Base-by-base conservation (phyloP, 495 filamentous ascomycete species). In the Aspergillus nidulans region DNA sequence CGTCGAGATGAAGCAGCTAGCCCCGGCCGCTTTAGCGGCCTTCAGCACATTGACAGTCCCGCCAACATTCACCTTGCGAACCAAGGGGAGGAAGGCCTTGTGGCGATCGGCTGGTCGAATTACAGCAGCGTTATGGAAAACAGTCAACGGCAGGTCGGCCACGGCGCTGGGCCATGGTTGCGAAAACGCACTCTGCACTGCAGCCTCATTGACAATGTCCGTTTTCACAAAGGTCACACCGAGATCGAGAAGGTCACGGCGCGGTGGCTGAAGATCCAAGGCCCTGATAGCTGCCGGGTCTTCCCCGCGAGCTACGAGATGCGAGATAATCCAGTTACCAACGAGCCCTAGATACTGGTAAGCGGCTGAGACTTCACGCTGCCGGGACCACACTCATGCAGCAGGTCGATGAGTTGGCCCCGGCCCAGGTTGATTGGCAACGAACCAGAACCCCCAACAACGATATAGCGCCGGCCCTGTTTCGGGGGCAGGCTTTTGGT, bases 361-460 rank as follows among this genome's bases (percentile, higher is more conserved):
- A 51, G 44, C n/a, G 39, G 24, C 75, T 77, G 64, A 43, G 81
- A 79, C 78, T 8, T 72, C 39, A 79, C 79, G 49, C 80, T 79
- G 12, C 80, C 75, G 18, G 82, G 64, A 38, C 82, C 59, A 67
- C 83, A 83, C 12, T 16, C 45, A 49, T 21, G 45, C n/a, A 30
- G 26, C 28, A 15, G 16, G 1, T 34, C 8, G 18, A 21, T 78
- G 75, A 9, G 79, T 19, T 71, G 63, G 56, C 77, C 24, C 36
- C 13, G 9, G 34, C 1, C 39, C 43, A 18, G 12, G 18, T 30
- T 21, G n/a, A 26, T 51, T 6, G 7, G 3, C 48, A 32, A 76
- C 79, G 63, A 46, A 83, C 81, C 80, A 8, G 77, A 73, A 39
- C 82, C 82, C 47, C 82, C 82, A 20, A 83, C 77, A 21, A 84